Evolutionary conservation across 768 basidiomycete genomes (phyloP).

Genomic region (Xerocomellus intermedius): DNA sequence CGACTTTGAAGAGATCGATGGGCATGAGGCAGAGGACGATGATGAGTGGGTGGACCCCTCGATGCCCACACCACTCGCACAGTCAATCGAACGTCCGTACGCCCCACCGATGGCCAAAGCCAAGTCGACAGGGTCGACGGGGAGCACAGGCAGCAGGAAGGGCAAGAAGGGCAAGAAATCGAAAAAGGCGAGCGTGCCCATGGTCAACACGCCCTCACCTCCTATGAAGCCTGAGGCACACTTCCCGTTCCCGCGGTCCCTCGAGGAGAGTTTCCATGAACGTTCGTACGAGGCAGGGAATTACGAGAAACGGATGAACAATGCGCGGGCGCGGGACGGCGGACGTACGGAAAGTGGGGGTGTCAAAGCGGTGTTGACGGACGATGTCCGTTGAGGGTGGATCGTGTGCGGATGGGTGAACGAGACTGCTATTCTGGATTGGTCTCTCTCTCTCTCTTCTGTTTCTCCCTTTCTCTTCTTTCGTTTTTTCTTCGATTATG

Average conservation of each 20-base stretch:
- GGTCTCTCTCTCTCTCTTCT: neutral
- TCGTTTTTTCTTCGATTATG: constrained; percentile 9
- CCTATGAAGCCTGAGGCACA: constrained; percentile 37
- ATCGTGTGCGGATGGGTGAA: constrained; percentile 7
- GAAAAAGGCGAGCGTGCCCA: constrained; percentile 36
- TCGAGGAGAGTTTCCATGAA: constrained; percentile 36
- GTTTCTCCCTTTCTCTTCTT: neutral
- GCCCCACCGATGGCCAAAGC: constrained; percentile 27
- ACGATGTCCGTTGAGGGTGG: constrained; percentile 28
- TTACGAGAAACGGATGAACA: constrained; percentile 62
- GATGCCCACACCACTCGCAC: constrained; percentile 39
- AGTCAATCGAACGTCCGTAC: constrained; percentile 22
- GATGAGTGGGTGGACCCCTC: constrained; percentile 73
- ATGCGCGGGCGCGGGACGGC: constrained; percentile 70
- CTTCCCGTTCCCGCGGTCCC: constrained; percentile 65
- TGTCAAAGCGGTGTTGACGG: constrained; percentile 68
- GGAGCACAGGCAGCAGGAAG: constrained; percentile 26
- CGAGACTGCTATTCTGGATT: constrained; percentile 12
- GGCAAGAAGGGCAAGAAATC: constrained; percentile 38
- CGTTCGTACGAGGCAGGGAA: constrained; percentile 21
- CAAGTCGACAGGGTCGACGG: constrained; percentile 28
- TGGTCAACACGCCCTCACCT: constrained; percentile 39
- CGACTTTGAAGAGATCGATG: constrained; percentile 29
- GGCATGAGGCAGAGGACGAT: constrained; percentile 35
- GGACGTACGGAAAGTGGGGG: constrained; percentile 85